These are phyloP conservation scores for Tylopilus plumbeoviolaceoides DNA, from an alignment of 768 basidiomycete species.

Conservation along the genomic window DNA sequence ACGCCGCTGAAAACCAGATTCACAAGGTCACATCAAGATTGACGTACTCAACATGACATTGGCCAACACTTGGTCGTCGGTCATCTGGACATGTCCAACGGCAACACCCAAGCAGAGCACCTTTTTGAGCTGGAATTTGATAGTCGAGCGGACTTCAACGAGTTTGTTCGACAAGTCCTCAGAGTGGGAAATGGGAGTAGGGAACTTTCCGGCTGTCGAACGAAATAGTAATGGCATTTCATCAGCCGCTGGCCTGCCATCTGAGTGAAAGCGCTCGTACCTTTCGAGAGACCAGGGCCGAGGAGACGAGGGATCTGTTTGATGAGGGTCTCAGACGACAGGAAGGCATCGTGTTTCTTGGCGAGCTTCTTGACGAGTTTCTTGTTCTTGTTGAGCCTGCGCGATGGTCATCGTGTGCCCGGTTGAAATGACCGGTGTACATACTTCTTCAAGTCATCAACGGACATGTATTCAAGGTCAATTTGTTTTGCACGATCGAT, in stretches of 20 bases:
- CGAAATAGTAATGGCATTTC: not conserved
- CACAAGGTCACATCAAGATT: not conserved
- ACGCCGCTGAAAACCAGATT: constrained; percentile 3
- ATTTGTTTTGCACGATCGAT: constrained; percentile 99
- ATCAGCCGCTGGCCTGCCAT: not conserved
- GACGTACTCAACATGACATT: constrained; percentile 95
- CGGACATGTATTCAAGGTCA: constrained; percentile 98
- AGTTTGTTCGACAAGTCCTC: constrained; percentile 92
- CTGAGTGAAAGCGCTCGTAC: constrained; percentile 34
- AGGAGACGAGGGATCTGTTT: constrained; percentile 99
- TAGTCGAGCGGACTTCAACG: constrained; percentile 94
- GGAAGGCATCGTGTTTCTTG: constrained; percentile 99
- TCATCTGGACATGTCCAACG: constrained; percentile 97
- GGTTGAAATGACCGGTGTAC: constrained; percentile 16
- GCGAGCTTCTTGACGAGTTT: constrained; percentile 99
- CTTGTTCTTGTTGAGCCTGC: constrained; percentile 98
- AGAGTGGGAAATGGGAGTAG: constrained; percentile 88
- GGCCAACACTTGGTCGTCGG: constrained; percentile 90
- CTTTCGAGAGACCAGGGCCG: constrained; percentile 99
- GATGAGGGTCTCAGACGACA: constrained; percentile 95
- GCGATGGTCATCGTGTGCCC: not conserved
- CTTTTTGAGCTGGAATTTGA: constrained; percentile 99
- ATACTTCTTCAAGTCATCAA: constrained; percentile 98
- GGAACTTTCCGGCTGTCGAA: constrained; percentile 92
- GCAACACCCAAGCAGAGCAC: constrained; percentile 99